Evolutionary conservation across 192 early-diverging fungal genomes (phyloP).

Genomic region (Allomyces javanicus): DNA sequence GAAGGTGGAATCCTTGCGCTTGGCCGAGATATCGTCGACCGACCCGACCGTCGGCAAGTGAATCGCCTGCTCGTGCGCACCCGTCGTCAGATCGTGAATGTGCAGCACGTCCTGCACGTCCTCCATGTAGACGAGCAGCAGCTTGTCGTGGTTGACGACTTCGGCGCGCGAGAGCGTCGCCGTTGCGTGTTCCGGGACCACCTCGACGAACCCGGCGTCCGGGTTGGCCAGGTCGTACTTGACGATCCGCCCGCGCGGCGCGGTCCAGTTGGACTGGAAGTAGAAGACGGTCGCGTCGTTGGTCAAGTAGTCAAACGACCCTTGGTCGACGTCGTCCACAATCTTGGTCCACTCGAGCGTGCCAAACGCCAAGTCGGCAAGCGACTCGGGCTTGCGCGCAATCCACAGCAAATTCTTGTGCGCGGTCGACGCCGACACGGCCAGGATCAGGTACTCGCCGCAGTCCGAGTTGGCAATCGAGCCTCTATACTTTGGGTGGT

Average conservation of each 20-base stretch:
- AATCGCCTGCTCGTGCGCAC: slow-evolving; percentile 14
- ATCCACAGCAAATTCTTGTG: slow-evolving; percentile 22
- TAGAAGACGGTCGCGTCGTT: slow-evolving; percentile 38
- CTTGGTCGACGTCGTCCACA: slow-evolving; percentile 28
- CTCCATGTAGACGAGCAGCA: slow-evolving; percentile 35
- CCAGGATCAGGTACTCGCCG: slow-evolving; percentile 36
- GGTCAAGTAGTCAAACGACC: slow-evolving; percentile 24
- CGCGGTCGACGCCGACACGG: slow-evolving; percentile 21
- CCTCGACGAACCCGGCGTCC: slow-evolving; percentile 33
- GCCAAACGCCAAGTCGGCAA: neutral
- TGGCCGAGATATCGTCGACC: slow-evolving; percentile 13
- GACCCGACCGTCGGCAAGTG: slow-evolving; percentile 27
- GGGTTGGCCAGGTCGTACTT: slow-evolving; percentile 36
- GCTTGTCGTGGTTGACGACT: slow-evolving; percentile 31
- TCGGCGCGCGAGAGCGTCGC: slow-evolving; percentile 19
- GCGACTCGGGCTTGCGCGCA: slow-evolving; percentile 6
- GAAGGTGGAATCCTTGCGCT: slow-evolving; percentile 22
- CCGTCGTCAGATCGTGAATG: slow-evolving; percentile 24
- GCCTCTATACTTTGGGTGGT: slow-evolving; percentile 20
- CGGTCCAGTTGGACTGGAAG: slow-evolving; percentile 36
- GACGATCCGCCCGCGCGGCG: slow-evolving; percentile 37
- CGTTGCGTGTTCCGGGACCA: slow-evolving; percentile 28
- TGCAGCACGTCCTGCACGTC: slow-evolving; percentile 34
- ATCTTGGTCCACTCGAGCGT: slow-evolving; percentile 20
- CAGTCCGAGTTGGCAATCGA: slow-evolving; percentile 21